phyloP scores from a whole-genome alignment of 495 filamentous ascomycete genomes.

The Daldinia decipiens region DNA sequence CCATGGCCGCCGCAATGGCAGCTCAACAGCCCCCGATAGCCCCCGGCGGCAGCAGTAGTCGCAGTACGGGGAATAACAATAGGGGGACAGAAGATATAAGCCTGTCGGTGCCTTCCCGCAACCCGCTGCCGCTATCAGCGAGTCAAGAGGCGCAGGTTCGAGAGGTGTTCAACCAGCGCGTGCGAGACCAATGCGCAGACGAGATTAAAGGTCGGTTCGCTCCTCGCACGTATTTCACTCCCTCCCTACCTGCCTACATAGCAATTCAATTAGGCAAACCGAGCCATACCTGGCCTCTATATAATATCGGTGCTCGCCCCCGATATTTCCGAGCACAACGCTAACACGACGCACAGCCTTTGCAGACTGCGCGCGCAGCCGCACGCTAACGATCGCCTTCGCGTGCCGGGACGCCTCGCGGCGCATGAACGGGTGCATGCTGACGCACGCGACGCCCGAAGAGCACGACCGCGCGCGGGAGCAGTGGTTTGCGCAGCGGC shows the following conservation, averaged over 20 bases:
- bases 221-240: too few species aligned
- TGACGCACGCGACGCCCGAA: constrained; percentile 79
- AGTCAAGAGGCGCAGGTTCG: constrained; percentile 91
- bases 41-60: constrained; percentile 29
- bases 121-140: constrained; percentile 91
- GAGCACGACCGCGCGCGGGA: constrained; percentile 90
- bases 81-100: constrained; percentile 20
- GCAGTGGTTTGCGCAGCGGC: constrained; percentile 85
- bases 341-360: constrained; percentile 62
- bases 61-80: constrained; percentile 7
- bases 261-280: neutral
- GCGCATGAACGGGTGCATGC: constrained; percentile 94
- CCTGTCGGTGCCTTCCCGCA: constrained; percentile 71
- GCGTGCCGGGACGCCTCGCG: constrained; percentile 79
- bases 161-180: constrained; percentile 87
- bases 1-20: constrained; percentile 55
- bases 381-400: constrained; percentile 87
- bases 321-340: too few species aligned
- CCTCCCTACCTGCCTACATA: neutral
- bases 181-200: constrained; percentile 77
- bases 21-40: constrained; percentile 39
- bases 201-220: constrained; percentile 81
- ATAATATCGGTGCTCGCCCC: too few species aligned
- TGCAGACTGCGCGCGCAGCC: constrained; percentile 85
- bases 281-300: too few species aligned